phyloP scores from a whole-genome alignment of 2,329 filamentous ascomycete genomes.

The Aspergillus floridensis region DNA sequence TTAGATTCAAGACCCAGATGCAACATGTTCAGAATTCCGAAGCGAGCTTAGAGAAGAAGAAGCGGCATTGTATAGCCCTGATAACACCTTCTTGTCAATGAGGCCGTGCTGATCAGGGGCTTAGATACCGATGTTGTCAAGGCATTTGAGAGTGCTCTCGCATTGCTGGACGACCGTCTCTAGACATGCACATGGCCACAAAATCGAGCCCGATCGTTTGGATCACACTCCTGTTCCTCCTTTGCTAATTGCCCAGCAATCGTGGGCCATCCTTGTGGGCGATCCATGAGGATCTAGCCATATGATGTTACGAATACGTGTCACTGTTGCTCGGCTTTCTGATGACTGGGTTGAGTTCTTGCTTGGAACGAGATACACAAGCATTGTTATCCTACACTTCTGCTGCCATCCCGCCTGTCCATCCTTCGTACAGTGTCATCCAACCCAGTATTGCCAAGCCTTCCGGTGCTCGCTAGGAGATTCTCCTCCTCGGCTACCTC shows the following conservation, averaged over 20 bases:
- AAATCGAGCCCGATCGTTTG: neutral
- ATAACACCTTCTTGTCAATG: slow-evolving; percentile 10
- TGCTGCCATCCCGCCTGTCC: slow-evolving; percentile 16
- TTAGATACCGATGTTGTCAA: slow-evolving; percentile 46
- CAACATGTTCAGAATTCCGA: slow-evolving; percentile 74
- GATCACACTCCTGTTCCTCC: neutral
- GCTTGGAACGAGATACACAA: neutral
- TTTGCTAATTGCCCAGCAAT: neutral
- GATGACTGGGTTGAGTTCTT: neutral
- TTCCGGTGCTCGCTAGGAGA: slow-evolving; percentile 75
- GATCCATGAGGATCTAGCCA: neutral
- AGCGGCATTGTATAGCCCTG: slow-evolving; percentile 68
- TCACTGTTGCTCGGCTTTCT: neutral
- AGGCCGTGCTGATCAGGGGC: slow-evolving; percentile 16
- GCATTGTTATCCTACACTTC: neutral
- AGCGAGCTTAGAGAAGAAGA: slow-evolving; percentile 66
- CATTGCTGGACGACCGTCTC: slow-evolving; percentile 39
- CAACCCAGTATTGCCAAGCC: slow-evolving; percentile 83
- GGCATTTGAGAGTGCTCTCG: slow-evolving; percentile 49
- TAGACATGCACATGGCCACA: slow-evolving; percentile 13
- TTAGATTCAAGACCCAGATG: slow-evolving; percentile 73
- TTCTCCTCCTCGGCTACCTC: slow-evolving; percentile 94
- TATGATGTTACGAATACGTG: neutral
- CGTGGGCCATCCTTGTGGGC: neutral
- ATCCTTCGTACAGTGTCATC: slow-evolving; percentile 72